Conservation (phyloP, 257 asterid genomes). For the Anisodus acutangulus region DNA sequence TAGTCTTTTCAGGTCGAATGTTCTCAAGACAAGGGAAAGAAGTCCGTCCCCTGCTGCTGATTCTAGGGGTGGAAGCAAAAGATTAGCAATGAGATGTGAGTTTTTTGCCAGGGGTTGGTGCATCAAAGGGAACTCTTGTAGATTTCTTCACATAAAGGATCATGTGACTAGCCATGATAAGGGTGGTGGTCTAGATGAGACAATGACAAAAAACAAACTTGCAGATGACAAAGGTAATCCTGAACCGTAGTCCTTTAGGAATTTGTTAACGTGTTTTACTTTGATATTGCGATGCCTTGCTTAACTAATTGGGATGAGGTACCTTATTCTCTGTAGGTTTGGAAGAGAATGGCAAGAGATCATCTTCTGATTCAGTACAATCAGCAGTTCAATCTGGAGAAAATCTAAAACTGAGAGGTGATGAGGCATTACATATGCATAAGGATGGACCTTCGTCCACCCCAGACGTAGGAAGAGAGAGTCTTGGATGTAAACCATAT, state of each 20-base stretch:
- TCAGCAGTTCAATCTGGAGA: constrained; percentile 50
- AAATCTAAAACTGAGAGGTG: constrained; percentile 44
- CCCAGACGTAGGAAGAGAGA: constrained; percentile 38
- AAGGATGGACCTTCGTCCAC: constrained; percentile 36
- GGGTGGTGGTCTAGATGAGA: constrained; percentile 51
- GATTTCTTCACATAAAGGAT: constrained; percentile 71
- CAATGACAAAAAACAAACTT: constrained; percentile 41
- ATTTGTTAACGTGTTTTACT: constrained; percentile 12
- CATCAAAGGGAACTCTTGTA: constrained; percentile 79
- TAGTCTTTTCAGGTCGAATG: constrained; percentile 69
- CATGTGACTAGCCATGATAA: constrained; percentile 30
- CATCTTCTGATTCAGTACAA: constrained; percentile 52
- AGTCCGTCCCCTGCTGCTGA: constrained; percentile 53
- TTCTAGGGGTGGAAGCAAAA: constrained; percentile 54
- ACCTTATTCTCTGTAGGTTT: constrained; percentile 32
- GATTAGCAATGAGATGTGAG: constrained; percentile 63
- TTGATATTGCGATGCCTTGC: constrained; percentile 13
- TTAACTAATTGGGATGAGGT: constrained; percentile 32
- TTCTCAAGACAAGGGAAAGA: constrained; percentile 53
- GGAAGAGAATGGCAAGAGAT: constrained; percentile 35
- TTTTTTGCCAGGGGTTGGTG: constrained; percentile 95
- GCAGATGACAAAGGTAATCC: constrained; percentile 59
- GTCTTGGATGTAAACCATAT: constrained; percentile 39
- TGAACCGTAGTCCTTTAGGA: constrained; percentile 33
- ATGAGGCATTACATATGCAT: constrained; percentile 36